Base-by-base conservation (phyloP, 148 eudicot genomes). In the Bassia scoparia region DNA sequence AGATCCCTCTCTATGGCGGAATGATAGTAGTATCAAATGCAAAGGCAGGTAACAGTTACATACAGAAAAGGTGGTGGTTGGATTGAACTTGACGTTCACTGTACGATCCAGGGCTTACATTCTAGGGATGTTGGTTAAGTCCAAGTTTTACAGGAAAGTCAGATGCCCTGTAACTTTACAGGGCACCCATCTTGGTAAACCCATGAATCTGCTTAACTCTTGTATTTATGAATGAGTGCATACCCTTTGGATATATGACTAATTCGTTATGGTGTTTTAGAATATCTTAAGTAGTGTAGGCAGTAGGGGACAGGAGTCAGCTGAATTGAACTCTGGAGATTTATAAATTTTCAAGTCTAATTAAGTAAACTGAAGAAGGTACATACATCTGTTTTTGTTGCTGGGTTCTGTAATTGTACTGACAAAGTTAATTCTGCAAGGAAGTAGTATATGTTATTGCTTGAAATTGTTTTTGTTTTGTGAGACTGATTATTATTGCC, bases 21-120 rank as follows among this genome's bases (percentile, higher is more conserved):
- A 70, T 92, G 62, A 73, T 91, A 4, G 50, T 76, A 3, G 69
- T 88, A 20, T 76, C 68, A 56, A 79, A 71, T 7, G 81, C 81
- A 15, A 74, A 60, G 46, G 27, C 27, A 21, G 67, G 77, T 55
- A 69, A 61, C 21, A 50, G 50, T n/a, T 67, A 15, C 55, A 41
- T 44, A 78, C 75, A 43, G 78, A 82, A 44, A 78, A 61, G n/a
- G 73, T 85, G 20, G 68, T 70, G 2, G 88, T 92, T 27, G 88
- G 83, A 8, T 71, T 92, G 67, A 92, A 92, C 62, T 80, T 92
- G 74, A 92, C 93, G 0, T 86, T 92, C 63, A 83, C 80, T 21
- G 74, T 92, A 61, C 82, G 89, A 49, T 89, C 97, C 9, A 90
- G 87, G 69, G 97, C 96, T 21, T 85, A 83, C 83, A 81, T 92